These are phyloP conservation scores for Amaranthus tricolor DNA, from an alignment of 179 eudicot species.

Conservation along the genomic window DNA sequence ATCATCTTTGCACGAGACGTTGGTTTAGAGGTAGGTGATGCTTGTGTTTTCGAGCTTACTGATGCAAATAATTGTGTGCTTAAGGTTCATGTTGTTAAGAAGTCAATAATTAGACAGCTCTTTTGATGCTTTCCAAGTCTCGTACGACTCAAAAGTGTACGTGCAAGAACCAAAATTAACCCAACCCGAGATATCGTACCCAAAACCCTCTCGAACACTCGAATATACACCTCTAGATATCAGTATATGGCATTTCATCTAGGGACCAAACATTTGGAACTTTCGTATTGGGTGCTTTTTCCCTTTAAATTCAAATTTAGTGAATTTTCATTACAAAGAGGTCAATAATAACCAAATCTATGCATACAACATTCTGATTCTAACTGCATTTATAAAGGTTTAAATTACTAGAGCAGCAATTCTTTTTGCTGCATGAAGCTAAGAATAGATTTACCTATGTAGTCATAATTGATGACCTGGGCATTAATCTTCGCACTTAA, in stretches of 20 bases:
- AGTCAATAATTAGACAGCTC: slow-evolving; percentile 1
- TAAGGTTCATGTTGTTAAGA: slow-evolving; percentile 29
- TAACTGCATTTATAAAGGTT: slow-evolving; percentile 4
- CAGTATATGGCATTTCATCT: too few relatives aligned
- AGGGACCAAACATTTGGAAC: too few relatives aligned
- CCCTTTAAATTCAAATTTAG: neutral
- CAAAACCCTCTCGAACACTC: too few relatives aligned
- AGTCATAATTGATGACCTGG: slow-evolving; percentile 25
- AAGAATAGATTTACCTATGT: slow-evolving; percentile 18
- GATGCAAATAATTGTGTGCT: slow-evolving; percentile 7
- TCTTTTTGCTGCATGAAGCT: slow-evolving; percentile 17
- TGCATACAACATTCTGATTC: neutral
- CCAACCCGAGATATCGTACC: too few relatives aligned
- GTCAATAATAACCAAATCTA: neutral
- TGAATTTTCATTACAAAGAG: neutral
- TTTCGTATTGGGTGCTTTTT: too few relatives aligned
- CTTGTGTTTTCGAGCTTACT: slow-evolving; percentile 23
- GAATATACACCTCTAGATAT: too few relatives aligned
- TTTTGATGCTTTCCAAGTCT: slow-evolving; percentile 3
- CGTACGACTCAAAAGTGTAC: neutral
- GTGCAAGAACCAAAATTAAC: too few relatives aligned
- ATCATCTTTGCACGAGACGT: slow-evolving; percentile 10
- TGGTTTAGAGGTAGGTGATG: slow-evolving; percentile 22
- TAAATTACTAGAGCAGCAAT: slow-evolving; percentile 11
- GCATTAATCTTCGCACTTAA: neutral